Conservation (phyloP, 75 land plant genomes). For the Cryptomeria japonica region DNA sequence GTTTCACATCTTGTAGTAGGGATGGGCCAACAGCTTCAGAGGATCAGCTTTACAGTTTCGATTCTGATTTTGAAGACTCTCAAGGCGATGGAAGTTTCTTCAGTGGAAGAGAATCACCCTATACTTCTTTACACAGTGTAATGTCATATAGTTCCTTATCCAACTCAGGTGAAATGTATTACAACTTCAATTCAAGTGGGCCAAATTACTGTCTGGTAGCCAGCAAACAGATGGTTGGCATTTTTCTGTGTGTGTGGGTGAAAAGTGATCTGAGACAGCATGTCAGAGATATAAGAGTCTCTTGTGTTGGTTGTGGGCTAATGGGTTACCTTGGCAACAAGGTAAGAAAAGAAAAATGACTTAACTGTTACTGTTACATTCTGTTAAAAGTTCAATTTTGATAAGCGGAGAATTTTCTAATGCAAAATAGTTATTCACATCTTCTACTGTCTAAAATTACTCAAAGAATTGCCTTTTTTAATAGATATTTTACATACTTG, state of each 20-base stretch:
- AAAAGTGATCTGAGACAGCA: conserved; percentile 43
- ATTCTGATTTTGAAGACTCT: conserved; percentile 58
- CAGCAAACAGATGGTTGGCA: conserved; percentile 92
- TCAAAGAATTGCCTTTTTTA: not conserved
- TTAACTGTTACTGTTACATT: not conserved
- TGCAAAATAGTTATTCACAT: not conserved
- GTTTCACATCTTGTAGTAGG: not conserved
- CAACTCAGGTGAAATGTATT: conserved; percentile 15
- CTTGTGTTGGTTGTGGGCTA: conserved; percentile 81
- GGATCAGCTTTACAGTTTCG: conserved; percentile 31
- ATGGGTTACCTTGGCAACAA: conserved; percentile 98
- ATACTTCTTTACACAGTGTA: conserved; percentile 40
- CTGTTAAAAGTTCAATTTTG: not conserved
- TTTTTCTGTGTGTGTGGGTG: conserved; percentile 86
- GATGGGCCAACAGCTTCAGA: conserved; percentile 13
- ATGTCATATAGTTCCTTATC: conserved; percentile 35
- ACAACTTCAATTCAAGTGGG: not conserved
- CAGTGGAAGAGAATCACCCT: conserved; percentile 37
- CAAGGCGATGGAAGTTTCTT: conserved; percentile 31
- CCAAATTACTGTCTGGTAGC: conserved; percentile 42
- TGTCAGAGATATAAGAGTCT: conserved; percentile 59
- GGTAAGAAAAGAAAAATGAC: conserved; percentile 31
- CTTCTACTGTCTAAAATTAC: no score
- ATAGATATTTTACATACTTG: not conserved
- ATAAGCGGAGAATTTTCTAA: not conserved